phyloP scores from a whole-genome alignment of 1,139 yeast genomes.

The Chernovozyma aurita region DNA sequence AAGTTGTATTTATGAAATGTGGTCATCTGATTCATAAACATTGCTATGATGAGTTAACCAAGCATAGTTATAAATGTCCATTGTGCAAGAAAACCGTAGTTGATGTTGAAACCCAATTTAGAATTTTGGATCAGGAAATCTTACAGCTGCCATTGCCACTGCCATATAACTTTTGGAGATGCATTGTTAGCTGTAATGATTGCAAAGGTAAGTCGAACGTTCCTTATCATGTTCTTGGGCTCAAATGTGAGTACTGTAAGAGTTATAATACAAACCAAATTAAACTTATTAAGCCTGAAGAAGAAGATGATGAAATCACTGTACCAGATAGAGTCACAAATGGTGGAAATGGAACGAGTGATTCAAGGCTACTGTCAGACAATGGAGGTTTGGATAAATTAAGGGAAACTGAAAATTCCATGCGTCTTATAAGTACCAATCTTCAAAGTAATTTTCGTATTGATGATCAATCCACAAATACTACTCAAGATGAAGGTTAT shows the following conservation, averaged over 20 bases:
- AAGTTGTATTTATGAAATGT: conserved; percentile 89
- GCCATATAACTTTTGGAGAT: conserved; percentile 73
- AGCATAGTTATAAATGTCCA: conserved; percentile 86
- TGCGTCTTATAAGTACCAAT: conserved; percentile 33
- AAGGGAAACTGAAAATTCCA: conserved; percentile 14
- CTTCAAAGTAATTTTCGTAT: conserved; percentile 37
- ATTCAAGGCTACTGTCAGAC: conserved; percentile 6
- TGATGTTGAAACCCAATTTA: conserved; percentile 83
- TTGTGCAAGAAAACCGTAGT: conserved; percentile 79
- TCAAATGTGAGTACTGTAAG: conserved; percentile 80
- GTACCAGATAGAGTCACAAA: conserved; percentile 9
- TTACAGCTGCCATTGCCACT: conserved; percentile 71
- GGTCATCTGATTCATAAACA: conserved; percentile 90
- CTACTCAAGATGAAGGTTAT: conserved; percentile 11
- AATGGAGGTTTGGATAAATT: conserved; percentile 6
- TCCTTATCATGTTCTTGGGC: conserved; percentile 77
- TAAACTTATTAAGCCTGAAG: conserved; percentile 56
- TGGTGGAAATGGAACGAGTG: conserved; percentile 1
- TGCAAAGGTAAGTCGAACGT: conserved; percentile 81
- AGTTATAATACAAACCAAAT: conserved; percentile 82
- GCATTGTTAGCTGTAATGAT: conserved; percentile 80
- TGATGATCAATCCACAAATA: conserved; percentile 17
- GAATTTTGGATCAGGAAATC: conserved; percentile 82
- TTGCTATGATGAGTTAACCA: conserved; percentile 76
- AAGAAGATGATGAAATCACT: conserved; percentile 31